Percentiles rank a stretch among this genome's conserved stretches.
Evolutionary conservation across 2,329 filamentous ascomycete species (phyloP).

Genomic region (Calonectria leucothoes): DNA sequence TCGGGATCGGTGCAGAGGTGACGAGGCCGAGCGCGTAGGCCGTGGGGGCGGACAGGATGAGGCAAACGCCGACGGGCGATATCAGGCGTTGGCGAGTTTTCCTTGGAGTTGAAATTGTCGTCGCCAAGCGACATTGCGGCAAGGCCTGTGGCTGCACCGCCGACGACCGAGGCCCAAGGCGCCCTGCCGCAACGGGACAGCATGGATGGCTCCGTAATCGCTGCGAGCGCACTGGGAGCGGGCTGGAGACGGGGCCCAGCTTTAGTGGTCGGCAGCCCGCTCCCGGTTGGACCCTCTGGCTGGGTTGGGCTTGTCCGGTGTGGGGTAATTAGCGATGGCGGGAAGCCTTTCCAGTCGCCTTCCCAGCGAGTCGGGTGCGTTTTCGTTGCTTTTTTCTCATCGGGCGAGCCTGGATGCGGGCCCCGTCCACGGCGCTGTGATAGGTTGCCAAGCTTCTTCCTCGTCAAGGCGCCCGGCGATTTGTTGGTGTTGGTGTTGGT

Average conservation of each 20-base stretch:
- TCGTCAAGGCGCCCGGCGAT: too few relatives aligned
- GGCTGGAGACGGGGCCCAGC: background rate
- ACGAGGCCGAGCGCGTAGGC: background rate
- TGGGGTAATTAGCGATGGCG: background rate
- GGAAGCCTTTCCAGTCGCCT: background rate
- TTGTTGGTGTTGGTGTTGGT: too few relatives aligned
- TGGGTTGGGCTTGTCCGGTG: background rate
- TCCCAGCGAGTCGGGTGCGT: background rate
- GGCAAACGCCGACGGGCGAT: background rate
- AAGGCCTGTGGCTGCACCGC: background rate
- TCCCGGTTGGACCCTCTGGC: background rate
- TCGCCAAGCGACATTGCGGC: conserved; percentile 3
- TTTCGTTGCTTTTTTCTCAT: background rate
- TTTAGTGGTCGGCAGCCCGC: background rate
- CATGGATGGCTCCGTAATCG: conserved; percentile 6
- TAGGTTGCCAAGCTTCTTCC: background rate
- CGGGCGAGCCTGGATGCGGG: background rate
- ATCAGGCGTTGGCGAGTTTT: conserved; percentile 5
- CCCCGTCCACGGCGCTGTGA: background rate
- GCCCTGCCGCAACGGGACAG: conserved; percentile 5
- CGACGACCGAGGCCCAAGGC: conserved; percentile 7
- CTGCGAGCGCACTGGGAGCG: background rate
- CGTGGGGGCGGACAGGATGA: background rate
- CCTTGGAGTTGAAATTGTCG: conserved; percentile 12
- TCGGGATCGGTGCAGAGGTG: background rate